phyloP scores from a whole-genome alignment of 257 asterid species.

The Voacanga thouarsii region DNA sequence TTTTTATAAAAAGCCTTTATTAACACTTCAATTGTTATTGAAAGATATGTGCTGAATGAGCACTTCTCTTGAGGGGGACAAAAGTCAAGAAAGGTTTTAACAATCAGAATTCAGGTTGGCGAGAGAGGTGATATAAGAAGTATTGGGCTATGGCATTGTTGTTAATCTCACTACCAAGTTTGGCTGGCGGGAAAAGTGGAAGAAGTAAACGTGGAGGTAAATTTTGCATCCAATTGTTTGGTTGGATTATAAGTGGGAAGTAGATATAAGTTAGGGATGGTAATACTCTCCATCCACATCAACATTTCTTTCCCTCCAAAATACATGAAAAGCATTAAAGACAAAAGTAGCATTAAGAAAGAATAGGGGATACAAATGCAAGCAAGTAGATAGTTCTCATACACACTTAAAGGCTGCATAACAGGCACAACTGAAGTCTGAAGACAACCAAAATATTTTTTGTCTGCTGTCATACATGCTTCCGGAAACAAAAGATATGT shows the following conservation, averaged over 20 bases:
- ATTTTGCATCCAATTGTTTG: neutral
- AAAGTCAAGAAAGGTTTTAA: neutral
- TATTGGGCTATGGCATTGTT: neutral
- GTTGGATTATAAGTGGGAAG: neutral
- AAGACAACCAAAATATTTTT: neutral
- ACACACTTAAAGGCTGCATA: neutral
- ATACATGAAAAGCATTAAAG: neutral
- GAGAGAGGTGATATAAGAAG: neutral
- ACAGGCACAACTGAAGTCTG: neutral
- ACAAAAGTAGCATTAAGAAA: neutral
- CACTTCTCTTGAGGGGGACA: no score
- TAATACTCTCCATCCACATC: neutral
- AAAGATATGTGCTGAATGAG: neutral
- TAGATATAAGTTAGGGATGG: neutral
- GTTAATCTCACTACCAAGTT: neutral
- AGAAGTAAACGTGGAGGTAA: neutral
- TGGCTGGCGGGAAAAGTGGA: neutral
- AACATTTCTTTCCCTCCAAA: neutral
- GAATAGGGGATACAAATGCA: neutral
- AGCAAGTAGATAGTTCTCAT: neutral
- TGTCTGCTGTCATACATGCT: neutral
- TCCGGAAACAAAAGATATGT: neutral
- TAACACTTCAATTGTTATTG: neutral
- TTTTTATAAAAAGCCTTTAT: no score
- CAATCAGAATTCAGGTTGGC: neutral